These are phyloP conservation scores for Fraxinus platypoda DNA, from an alignment of 305 asterid species.

Conservation along the genomic window DNA sequence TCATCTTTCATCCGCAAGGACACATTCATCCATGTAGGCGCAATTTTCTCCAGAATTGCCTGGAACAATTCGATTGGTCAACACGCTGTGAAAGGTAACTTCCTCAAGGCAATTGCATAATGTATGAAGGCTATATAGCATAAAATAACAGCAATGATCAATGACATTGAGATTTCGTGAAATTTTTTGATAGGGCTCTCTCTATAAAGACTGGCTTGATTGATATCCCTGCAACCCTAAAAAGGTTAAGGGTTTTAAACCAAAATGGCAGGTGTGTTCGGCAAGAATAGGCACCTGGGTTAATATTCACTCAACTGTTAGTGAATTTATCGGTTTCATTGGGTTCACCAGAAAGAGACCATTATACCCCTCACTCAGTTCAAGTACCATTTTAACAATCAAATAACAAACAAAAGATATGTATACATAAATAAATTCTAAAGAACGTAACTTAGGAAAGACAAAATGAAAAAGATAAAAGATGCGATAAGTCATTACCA, in stretches of 20 bases:
- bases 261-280: background rate
- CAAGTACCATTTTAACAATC: background rate
- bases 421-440: background rate
- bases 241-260: background rate
- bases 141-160: background rate
- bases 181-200: background rate
- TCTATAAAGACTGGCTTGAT: background rate
- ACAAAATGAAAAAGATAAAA: constrained; percentile 1
- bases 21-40: constrained; percentile 99
- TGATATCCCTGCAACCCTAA: background rate
- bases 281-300: background rate
- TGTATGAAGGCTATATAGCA: background rate
- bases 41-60: constrained; percentile 78
- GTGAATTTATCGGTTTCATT: constrained; percentile 5
- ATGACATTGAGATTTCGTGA: constrained; percentile 11
- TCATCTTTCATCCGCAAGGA: constrained; percentile 97
- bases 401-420: background rate
- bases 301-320: background rate
- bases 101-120: constrained; percentile 2
- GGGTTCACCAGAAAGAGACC: background rate
- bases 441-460: background rate
- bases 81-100: constrained; percentile 6
- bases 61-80: constrained; percentile 34
- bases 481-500: background rate
- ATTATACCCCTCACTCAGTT: background rate